Percentiles rank a stretch among this genome's conserved stretches.
These are phyloP conservation scores for Rhytidiadelphus loreus DNA, from an alignment of 225 moss, liverwort and hornwort genomes.

Conservation along the genomic window DNA sequence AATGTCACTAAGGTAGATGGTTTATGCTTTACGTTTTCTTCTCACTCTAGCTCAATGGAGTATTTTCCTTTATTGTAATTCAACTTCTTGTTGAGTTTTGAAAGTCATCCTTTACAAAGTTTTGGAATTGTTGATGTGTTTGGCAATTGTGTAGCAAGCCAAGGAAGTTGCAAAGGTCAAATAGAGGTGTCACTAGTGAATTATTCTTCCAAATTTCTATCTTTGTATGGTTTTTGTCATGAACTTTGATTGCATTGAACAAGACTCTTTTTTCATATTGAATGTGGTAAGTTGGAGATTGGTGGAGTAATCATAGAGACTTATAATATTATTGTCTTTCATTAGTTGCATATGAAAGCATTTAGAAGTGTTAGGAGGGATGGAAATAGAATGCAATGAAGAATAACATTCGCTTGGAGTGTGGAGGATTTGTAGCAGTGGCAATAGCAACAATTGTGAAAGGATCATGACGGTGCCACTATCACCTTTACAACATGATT, in stretches of 20 bases:
- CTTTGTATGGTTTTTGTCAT: background rate
- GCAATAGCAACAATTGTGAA: background rate
- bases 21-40: background rate
- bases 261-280: background rate
- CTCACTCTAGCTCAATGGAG: background rate
- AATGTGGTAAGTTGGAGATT: background rate
- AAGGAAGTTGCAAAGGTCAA: background rate
- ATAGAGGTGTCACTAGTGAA: background rate
- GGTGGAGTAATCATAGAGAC: background rate
- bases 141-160: background rate
- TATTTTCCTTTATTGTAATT: background rate
- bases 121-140: background rate
- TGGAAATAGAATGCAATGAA: background rate
- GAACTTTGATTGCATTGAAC: background rate
- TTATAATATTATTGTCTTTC: background rate
- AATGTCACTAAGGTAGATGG: background rate
- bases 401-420: background rate
- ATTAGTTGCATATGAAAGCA: background rate
- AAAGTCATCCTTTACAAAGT: background rate
- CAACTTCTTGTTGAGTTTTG: background rate
- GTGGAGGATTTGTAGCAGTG: background rate
- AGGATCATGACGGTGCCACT: constrained; percentile 29
- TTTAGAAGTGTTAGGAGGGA: background rate
- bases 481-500: constrained; percentile 15
- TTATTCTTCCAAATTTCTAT: background rate